Percentiles rank a stretch among this genome's conserved stretches.
Conservation (phyloP, 2,329 filamentous ascomycete species). For the Scorias spongiosa region DNA sequence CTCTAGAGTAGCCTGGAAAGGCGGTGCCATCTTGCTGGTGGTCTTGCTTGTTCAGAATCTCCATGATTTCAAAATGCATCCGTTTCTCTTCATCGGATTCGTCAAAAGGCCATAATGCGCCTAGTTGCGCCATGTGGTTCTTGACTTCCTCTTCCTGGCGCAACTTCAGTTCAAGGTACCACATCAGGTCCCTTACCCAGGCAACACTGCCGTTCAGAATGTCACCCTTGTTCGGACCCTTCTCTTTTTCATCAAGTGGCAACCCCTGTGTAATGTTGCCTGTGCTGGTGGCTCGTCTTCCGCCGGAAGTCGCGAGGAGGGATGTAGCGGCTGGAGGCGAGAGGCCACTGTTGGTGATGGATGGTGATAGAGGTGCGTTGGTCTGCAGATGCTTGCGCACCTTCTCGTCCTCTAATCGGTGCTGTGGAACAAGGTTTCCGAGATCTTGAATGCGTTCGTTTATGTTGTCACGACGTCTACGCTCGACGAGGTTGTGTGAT, state of each 20-base stretch:
- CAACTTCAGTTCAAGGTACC: slow-evolving; percentile 80
- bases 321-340: slow-evolving; percentile 73
- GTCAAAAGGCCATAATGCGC: slow-evolving; percentile 64
- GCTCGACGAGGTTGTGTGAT: slow-evolving; percentile 93
- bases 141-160: slow-evolving; percentile 79
- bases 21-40: slow-evolving; percentile 42
- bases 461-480: slow-evolving; percentile 89
- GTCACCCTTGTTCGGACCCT: slow-evolving; percentile 96
- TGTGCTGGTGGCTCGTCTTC: slow-evolving; percentile 52
- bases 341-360: slow-evolving; percentile 50
- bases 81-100: slow-evolving; percentile 82
- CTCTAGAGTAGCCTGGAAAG: slow-evolving; percentile 55
- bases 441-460: slow-evolving; percentile 97
- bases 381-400: slow-evolving; percentile 89
- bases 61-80: slow-evolving; percentile 85
- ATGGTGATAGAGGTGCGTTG: slow-evolving; percentile 76
- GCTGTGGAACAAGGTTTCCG: slow-evolving; percentile 78
- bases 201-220: slow-evolving; percentile 94
- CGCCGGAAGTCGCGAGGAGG: slow-evolving; percentile 69
- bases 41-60: slow-evolving; percentile 72
- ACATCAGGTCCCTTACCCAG: slow-evolving; percentile 97
- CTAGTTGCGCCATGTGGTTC: slow-evolving; percentile 56
- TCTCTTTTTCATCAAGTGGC: slow-evolving; percentile 92
- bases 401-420: slow-evolving; percentile 92
- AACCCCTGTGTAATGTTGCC: slow-evolving; percentile 83